Base-by-base conservation (phyloP, 331 rosid genomes). In the Erythrophleum ivorense region DNA sequence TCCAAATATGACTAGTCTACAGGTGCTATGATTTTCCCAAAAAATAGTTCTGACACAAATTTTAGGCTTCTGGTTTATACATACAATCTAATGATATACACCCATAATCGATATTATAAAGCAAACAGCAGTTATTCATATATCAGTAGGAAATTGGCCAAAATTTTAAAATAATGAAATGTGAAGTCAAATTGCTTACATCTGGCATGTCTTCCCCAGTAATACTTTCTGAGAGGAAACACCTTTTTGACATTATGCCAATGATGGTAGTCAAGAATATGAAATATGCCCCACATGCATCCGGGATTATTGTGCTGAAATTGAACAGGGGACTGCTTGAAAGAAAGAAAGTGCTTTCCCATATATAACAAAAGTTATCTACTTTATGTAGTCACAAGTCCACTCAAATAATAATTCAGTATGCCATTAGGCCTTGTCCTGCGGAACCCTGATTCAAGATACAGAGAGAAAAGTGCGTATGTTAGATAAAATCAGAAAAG, bases 161-260 rank as follows among this genome's bases (percentile, higher is more conserved):
- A 49, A 62, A 3, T 36, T 43, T 5, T 70, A 76, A 19, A 48
- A 38, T 67, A 73, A 66, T 13, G 24, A 49, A 52, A 46, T 65
- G 46, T 19, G 80, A 54, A 75, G 60, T 29, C 3, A 84, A 85
- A 78, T 40, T 84, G 73, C 91, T 87, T 85, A 89, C 94, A 33
- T 88, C 68, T 84, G 81, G 72, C 76, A 80, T 78, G 87, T 78
- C 80, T 90, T 83, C 85, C 82, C 85, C 84, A 76, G 2, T 57
- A 31, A 7, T 82, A 83, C 79, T 74, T 92, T 86, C 76, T 84
- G 75, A 81, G 80, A 33, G 92, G 88, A 72, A 86, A 81, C 49
- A 83, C 85, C 79, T 85, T 92, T 75, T 89, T 94, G 80, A 89
- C 94, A 74, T 29, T 77, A 49, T 71, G 85, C 97, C 97, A 94